Percentiles rank a stretch among this genome's conserved stretches.
Evolutionary conservation across 805 yeast genomes (phyloP).

Genomic region (Kodamaea leandrae): DNA sequence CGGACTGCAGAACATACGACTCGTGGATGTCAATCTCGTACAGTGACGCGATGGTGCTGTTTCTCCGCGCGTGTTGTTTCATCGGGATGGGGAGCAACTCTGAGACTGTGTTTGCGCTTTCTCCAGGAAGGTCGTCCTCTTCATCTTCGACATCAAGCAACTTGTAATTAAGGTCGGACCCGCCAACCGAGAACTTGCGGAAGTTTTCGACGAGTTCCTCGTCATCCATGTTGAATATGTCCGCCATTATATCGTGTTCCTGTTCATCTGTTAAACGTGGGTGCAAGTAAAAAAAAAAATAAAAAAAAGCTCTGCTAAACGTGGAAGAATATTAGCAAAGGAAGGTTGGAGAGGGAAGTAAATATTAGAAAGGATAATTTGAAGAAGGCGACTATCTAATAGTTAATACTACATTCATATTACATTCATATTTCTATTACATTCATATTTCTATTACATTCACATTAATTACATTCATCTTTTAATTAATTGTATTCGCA

Average conservation of each 20-base stretch:
- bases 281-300: slow-evolving; percentile 1
- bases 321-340: not conserved
- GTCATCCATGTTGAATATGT: slow-evolving; percentile 37
- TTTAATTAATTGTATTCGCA: no score
- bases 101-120: slow-evolving; percentile 13
- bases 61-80: slow-evolving; percentile 17
- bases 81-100: slow-evolving; percentile 20
- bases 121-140: slow-evolving; percentile 12
- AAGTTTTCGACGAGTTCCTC: slow-evolving; percentile 14
- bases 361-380: no score
- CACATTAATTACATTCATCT: no score
- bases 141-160: slow-evolving; percentile 19
- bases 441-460: no score
- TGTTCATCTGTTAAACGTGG: slow-evolving; percentile 9
- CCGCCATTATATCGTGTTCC: slow-evolving; percentile 24
- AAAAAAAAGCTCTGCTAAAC: not conserved
- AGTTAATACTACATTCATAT: no score
- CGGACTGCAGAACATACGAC: slow-evolving; percentile 29
- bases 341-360: no score
- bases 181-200: slow-evolving; percentile 10
- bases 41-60: slow-evolving; percentile 29
- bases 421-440: no score
- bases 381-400: no score
- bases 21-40: slow-evolving; percentile 35
- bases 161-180: slow-evolving; percentile 24